These are phyloP conservation scores for Plenodomus biglobosus DNA, from an alignment of 2,329 filamentous ascomycete species.

Conservation along the genomic window DNA sequence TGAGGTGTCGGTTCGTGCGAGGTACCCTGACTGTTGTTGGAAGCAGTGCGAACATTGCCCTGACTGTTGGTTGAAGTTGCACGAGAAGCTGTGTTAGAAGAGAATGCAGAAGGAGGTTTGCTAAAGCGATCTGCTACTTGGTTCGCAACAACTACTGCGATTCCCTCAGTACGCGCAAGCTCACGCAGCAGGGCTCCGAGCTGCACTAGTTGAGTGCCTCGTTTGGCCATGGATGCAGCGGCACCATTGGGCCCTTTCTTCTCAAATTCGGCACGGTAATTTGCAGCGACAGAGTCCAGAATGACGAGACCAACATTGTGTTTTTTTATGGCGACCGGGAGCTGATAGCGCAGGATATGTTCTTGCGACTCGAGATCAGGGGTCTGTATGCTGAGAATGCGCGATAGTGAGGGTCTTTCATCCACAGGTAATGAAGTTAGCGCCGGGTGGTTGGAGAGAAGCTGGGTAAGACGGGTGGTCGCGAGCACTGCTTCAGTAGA, in stretches of 20 bases:
- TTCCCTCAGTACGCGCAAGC: constrained; percentile 70
- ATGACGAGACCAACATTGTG: constrained; percentile 79
- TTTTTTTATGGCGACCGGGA: constrained; percentile 78
- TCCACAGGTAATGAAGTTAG: constrained; percentile 52
- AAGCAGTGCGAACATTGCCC: constrained; percentile 8
- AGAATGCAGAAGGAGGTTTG: constrained; percentile 18
- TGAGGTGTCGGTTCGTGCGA: constrained; percentile 19
- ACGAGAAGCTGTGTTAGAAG: constrained; percentile 33
- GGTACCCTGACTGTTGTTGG: constrained; percentile 29
- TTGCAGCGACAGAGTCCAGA: constrained; percentile 90
- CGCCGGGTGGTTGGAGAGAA: constrained; percentile 67
- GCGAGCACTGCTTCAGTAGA: constrained; percentile 87
- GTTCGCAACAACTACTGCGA: constrained; percentile 90
- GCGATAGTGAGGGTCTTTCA: constrained; percentile 66
- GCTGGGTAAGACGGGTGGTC: constrained; percentile 77
- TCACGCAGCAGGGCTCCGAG: constrained; percentile 74
- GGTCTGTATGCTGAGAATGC: constrained; percentile 77
- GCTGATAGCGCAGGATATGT: constrained; percentile 89
- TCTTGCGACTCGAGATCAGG: constrained; percentile 93
- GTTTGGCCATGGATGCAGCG: constrained; percentile 64
- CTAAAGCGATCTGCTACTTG: constrained; percentile 90
- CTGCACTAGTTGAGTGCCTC: constrained; percentile 74
- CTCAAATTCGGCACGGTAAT: constrained; percentile 91
- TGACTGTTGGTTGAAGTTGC: constrained; percentile 31
- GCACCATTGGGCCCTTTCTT: constrained; percentile 48